A percentile compares a stretch with the other conserved stretches of the same genome.
phyloP scores from a whole-genome alignment of 192 early-diverging fungal genomes.

The Gigaspora rosea region DNA sequence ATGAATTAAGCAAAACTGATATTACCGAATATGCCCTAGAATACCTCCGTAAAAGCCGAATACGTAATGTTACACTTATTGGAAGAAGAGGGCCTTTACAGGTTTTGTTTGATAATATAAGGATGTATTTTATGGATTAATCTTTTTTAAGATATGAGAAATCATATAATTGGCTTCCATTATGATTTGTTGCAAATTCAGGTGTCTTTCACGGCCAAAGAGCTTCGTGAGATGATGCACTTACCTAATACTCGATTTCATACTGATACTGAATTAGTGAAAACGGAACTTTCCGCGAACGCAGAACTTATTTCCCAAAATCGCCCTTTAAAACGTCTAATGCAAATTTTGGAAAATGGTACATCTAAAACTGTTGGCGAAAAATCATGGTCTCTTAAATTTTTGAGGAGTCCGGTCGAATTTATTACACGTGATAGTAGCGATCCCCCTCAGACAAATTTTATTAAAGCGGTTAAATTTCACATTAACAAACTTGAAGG shows the following conservation, averaged over 20 bases:
- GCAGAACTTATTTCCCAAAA: constrained; percentile 43
- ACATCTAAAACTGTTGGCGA: constrained; percentile 34
- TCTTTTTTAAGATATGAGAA: neutral
- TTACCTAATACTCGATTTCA: constrained; percentile 64
- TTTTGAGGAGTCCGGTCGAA: constrained; percentile 69
- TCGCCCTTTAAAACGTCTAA: constrained; percentile 79
- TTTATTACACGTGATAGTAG: constrained; percentile 40
- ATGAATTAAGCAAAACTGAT: constrained; percentile 81
- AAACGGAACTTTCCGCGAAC: constrained; percentile 50
- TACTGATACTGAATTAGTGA: constrained; percentile 63
- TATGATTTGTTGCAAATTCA: constrained; percentile 33
- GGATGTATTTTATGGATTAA: neutral
- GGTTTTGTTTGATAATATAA: constrained; percentile 42
- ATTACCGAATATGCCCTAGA: constrained; percentile 76
- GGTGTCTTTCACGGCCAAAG: constrained; percentile 92
- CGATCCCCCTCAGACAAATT: constrained; percentile 12
- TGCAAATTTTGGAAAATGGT: constrained; percentile 77
- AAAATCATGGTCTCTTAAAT: constrained; percentile 74
- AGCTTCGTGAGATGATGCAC: constrained; percentile 89
- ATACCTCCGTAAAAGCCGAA: constrained; percentile 60
- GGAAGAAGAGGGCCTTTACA: constrained; percentile 92
- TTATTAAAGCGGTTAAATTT: constrained; percentile 51
- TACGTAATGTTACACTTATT: constrained; percentile 85
- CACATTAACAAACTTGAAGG: constrained; percentile 75
- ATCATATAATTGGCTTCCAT: neutral